A percentile compares a stretch with the other conserved stretches of the same genome.
phyloP scores from a whole-genome alignment of 2,329 filamentous ascomycete genomes.

The Hirsutella rhossiliensis region DNA sequence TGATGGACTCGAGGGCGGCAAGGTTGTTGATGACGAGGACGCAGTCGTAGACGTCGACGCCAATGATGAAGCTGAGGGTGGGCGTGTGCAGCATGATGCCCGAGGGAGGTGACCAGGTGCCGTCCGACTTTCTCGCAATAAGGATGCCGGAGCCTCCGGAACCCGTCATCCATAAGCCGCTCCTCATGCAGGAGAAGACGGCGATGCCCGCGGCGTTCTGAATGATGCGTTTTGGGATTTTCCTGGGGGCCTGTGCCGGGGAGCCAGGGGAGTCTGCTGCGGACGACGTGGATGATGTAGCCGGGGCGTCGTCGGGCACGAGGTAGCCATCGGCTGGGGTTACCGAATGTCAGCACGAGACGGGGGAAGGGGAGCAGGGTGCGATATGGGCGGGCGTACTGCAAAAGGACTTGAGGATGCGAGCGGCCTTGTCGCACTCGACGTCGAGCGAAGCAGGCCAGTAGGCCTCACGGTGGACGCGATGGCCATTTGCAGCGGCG shows the following conservation, averaged over 20 bases:
- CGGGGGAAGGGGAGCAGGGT: background rate
- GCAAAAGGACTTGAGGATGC: slow-evolving; percentile 84
- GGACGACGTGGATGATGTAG: slow-evolving; percentile 10
- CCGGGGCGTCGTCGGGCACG: slow-evolving; percentile 23
- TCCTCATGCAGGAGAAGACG: slow-evolving; percentile 93
- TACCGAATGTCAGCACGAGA: slow-evolving; percentile 1
- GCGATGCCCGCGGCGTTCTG: slow-evolving; percentile 81
- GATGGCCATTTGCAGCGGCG: slow-evolving; percentile 17
- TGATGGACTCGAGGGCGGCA: slow-evolving; percentile 73
- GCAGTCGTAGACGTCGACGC: slow-evolving; percentile 92
- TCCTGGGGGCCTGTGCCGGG: slow-evolving; percentile 50
- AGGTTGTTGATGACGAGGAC: slow-evolving; percentile 86
- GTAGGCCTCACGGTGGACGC: slow-evolving; percentile 51
- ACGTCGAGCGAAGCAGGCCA: slow-evolving; percentile 79
- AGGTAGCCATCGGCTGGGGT: slow-evolving; percentile 42
- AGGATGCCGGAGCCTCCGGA: slow-evolving; percentile 84
- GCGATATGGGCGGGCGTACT: slow-evolving; percentile 34
- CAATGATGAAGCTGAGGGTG: slow-evolving; percentile 78
- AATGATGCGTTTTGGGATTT: slow-evolving; percentile 78
- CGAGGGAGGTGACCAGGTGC: slow-evolving; percentile 83
- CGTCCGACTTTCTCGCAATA: slow-evolving; percentile 72
- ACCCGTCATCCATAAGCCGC: slow-evolving; percentile 81
- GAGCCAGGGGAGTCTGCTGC: slow-evolving; percentile 29
- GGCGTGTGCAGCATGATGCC: slow-evolving; percentile 85
- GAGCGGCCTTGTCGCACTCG: slow-evolving; percentile 83